Evolutionary conservation across 2,329 filamentous ascomycete species (phyloP), one percentile per base, ranked within the genome.

Genomic region (Aureobasidium pullulans): DNA sequence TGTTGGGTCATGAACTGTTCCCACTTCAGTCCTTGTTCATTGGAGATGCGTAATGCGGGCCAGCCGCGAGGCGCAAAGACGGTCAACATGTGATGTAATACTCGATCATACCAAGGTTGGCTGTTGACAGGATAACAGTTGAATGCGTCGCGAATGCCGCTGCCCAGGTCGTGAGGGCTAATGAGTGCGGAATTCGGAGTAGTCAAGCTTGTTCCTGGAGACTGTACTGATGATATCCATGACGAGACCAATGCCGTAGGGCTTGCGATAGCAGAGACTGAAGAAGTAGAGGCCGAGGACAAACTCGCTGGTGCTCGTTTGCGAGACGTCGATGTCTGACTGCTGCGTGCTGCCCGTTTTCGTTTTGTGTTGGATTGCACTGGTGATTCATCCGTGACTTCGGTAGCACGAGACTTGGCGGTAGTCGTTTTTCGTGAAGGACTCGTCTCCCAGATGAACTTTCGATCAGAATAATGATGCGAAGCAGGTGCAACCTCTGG

Each of bases 1-100:
- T 67, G 66, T 69, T 39, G 75, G 69, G 28, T 77, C 70, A 32
- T 74, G 71, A 60, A 77, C 68, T 13, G 73, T 64, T 6, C 73
- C 69, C 1, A 69, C 66, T 36, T 75, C 71, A 44, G 70, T 71
- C 61, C 76, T 69, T 32, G 73, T 69, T 36, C 61, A 2, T 61
- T 58, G 9, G 67, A 65, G 54, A 71, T 70, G n/a, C 65, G 63
- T 23, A 71, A 62, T 4, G 68, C 63, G 1, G 69, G 67, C 69
- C 69, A 71, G 57, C 67, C 69, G 52, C 69, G 62, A 2, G 69
- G 69, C 7, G 69, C 69, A 49, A 69, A 71, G 5, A 70, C 65
- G 3, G 66, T 69, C 52, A 70, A 64, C 69, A 71, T 59, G 32
- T 71, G 68, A 58, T 70, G 67, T 28, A 71, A 53, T 3, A 71